phyloP scores from a whole-genome alignment of 148 eudicot species.

The Rhododendron molle region DNA sequence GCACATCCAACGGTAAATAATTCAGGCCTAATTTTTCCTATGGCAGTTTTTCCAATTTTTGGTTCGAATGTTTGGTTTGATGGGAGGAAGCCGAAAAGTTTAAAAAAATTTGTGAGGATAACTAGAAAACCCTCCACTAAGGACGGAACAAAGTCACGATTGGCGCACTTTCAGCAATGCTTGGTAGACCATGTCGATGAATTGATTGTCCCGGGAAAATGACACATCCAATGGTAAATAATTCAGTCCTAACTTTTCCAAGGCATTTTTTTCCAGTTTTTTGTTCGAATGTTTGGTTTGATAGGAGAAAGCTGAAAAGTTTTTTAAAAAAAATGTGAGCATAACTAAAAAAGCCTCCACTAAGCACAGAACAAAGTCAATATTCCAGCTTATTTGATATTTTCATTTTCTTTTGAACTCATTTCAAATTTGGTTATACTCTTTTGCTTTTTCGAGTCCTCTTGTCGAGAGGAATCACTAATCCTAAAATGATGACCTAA shows the following conservation, averaged over 20 bases:
- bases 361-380: neutral
- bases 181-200: constrained; percentile 71
- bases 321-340: neutral
- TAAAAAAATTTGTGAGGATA: neutral
- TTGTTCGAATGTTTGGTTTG: neutral
- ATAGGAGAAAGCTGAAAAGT: neutral
- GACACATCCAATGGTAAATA: neutral
- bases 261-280: neutral
- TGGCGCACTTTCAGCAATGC: constrained; percentile 64
- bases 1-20: neutral
- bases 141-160: constrained; percentile 18
- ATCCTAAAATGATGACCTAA: neutral
- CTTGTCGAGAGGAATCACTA: neutral
- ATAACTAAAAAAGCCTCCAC: neutral
- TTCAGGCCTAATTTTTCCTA: neutral
- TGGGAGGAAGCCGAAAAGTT: neutral
- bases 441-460: neutral
- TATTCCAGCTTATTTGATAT: neutral
- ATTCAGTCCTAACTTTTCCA: neutral
- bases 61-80: neutral
- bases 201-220: constrained; percentile 59
- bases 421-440: neutral
- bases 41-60: neutral
- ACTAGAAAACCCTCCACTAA: neutral
- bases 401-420: neutral